Evolutionary conservation across 2,329 filamentous ascomycete genomes (phyloP).

Genomic region (Diaporthe sp.): DNA sequence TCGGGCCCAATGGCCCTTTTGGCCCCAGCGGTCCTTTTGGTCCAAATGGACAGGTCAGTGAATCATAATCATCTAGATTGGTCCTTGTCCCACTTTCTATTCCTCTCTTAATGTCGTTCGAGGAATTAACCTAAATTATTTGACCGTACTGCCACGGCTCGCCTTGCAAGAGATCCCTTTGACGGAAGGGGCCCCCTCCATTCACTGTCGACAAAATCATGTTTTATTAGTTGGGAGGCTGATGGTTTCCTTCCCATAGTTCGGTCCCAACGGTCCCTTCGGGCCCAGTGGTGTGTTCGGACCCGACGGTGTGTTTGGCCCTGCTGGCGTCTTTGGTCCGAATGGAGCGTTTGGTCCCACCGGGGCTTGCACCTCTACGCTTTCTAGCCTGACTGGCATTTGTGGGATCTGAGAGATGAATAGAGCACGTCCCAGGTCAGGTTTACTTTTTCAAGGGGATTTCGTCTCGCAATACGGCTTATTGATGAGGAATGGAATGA

Average conservation of each 20-base stretch:
- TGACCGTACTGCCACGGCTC: not conserved
- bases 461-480: not conserved
- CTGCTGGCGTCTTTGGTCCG: not conserved
- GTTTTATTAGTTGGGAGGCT: not conserved
- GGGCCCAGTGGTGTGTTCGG: not conserved
- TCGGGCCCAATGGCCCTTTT: not conserved
- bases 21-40: not conserved
- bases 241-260: not conserved
- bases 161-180: not conserved
- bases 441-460: not conserved
- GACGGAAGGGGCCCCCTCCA: not conserved
- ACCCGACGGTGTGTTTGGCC: not conserved
- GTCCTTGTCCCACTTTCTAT: too few relatives aligned
- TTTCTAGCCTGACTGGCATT: not conserved
- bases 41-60: not conserved
- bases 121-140: not conserved
- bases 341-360: not conserved
- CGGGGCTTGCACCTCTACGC: not conserved
- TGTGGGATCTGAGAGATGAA: not conserved
- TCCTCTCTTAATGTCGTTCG: not conserved
- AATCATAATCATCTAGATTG: not conserved
- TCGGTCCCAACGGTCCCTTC: not conserved
- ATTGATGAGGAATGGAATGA: not conserved
- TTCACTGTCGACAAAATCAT: not conserved
- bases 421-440: fast-evolving